These are phyloP conservation scores for Malus hybrid DNA, from an alignment of 331 rosid genomes.

Conservation along the genomic window DNA sequence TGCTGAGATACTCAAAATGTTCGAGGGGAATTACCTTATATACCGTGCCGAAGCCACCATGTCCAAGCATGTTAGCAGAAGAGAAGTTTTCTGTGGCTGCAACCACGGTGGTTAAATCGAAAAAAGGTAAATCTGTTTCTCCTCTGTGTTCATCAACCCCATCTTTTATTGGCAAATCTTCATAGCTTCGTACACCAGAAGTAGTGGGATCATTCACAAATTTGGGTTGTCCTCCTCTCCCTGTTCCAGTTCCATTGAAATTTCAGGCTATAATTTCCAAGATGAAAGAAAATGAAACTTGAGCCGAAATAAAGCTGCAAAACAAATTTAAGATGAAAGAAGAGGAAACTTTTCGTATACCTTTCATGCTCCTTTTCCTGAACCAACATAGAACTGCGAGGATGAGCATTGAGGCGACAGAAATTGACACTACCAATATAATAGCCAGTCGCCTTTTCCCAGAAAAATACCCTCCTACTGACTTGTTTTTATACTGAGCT, in stretches of 20 bases:
- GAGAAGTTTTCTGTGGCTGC: slow-evolving; percentile 17
- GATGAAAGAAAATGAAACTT: too few relatives aligned
- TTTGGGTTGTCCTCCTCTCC: slow-evolving; percentile 8
- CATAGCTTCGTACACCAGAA: not conserved
- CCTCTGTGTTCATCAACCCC: slow-evolving; percentile 2
- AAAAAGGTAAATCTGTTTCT: slow-evolving; percentile 7
- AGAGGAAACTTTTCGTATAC: slow-evolving; percentile 7
- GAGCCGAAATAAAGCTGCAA: too few relatives aligned
- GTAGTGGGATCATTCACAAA: slow-evolving; percentile 6
- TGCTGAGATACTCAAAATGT: too few relatives aligned
- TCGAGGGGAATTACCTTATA: too few relatives aligned
- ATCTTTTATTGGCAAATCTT: slow-evolving; percentile 3
- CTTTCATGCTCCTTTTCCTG: slow-evolving; percentile 12
- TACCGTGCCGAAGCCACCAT: not conserved
- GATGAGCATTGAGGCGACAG: slow-evolving; percentile 15
- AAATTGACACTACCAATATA: not conserved
- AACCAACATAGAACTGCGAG: slow-evolving; percentile 9
- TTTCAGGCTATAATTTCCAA: not conserved
- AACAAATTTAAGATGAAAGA: not conserved
- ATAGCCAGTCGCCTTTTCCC: slow-evolving; percentile 11
- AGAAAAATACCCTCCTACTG: slow-evolving; percentile 1
- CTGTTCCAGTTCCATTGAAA: slow-evolving; percentile 1
- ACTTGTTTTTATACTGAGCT: slow-evolving; percentile 30
- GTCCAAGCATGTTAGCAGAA: slow-evolving; percentile 21
- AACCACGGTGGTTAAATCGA: slow-evolving; percentile 7